A percentile compares a stretch with the other conserved stretches of the same genome.
phyloP scores from a whole-genome alignment of 805 yeast species.

The Cyberlindnera mycetangii region DNA sequence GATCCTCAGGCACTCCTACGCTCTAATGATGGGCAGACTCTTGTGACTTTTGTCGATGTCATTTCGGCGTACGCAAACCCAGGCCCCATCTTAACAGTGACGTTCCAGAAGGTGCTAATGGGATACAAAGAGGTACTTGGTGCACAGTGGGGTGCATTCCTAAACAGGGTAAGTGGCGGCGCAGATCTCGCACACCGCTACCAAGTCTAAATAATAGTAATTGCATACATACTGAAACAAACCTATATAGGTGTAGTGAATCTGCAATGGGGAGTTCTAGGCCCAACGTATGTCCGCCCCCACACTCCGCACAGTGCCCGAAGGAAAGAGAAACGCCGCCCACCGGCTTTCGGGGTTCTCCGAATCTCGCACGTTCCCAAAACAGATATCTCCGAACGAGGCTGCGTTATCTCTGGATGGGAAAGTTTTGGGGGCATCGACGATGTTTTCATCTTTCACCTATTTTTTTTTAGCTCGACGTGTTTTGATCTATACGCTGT shows the following conservation, averaged over 20 bases:
- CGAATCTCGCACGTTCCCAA: slow-evolving; percentile 1
- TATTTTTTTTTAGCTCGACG: not conserved
- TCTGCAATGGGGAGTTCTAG: no score
- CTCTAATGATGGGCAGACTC: slow-evolving; percentile 37
- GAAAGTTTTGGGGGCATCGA: not conserved
- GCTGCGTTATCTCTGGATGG: slow-evolving; percentile 5
- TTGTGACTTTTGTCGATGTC: slow-evolving; percentile 55
- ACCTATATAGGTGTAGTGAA: no score
- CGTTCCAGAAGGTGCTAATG: slow-evolving; percentile 42
- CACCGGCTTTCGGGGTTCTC: slow-evolving; percentile 8
- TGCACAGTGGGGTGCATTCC: slow-evolving; percentile 29
- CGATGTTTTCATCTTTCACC: no score
- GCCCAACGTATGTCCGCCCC: no score
- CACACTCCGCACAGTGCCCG: not conserved
- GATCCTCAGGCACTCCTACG: slow-evolving; percentile 59
- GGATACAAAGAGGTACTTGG: slow-evolving; percentile 51
- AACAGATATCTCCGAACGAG: slow-evolving; percentile 6
- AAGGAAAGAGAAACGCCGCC: not conserved
- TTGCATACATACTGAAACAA: no score
- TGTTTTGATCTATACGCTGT: not conserved
- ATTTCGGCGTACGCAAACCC: slow-evolving; percentile 55
- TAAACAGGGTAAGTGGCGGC: slow-evolving; percentile 22
- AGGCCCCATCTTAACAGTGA: slow-evolving; percentile 39
- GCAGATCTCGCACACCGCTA: slow-evolving; percentile 20
- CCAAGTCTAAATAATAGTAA: slow-evolving; percentile 2